Evolutionary conservation across 2,329 filamentous ascomycete genomes (phyloP), one percentile per base, ranked within the genome.

Genomic region (Diplodia corticola): DNA sequence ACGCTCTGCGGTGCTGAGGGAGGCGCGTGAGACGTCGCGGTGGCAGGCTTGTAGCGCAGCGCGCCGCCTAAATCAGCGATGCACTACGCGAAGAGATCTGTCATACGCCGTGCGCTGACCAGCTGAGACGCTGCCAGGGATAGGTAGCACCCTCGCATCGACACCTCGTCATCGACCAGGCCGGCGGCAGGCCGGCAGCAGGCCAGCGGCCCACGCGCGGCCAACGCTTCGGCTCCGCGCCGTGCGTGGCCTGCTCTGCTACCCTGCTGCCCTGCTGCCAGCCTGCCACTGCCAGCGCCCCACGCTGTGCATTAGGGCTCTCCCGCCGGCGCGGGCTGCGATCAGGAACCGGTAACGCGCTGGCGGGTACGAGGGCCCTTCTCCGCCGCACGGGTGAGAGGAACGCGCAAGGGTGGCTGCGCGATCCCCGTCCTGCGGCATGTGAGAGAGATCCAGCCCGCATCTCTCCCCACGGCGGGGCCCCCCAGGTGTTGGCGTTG

Each of bases 101-200:
- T 61, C 57, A 61, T 61, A 61, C 57, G 57, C 57, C 44, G 35
- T 49, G 57, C 30, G 51, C 57, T 61, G 57, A 61, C 57, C 57
- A 61, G 57, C 40, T 61, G 57, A 61, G 44, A 61, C 57, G 48
- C 57, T 35, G 55, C 55, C 37, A 60, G 55, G 55, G 55, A 60
- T 60, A n/a, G 55, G 48, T 60, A n/a, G 17, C 12, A 12, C 17
- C n/a, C 51, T 44, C 53, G 57, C 57, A 17, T 28, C 57, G 22
- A 33, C 57, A 7, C 40, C 13, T 30, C 57, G 44, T 61, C 57
- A 61, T 61, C 40, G 57, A 24, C 26, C 13, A 26, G 20, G 26
- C 37, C 22, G 5, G 12, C 24, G 13, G 12, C 13, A n/a, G n/a
- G 20, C 30, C 10, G 7, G 10, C 54, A 5, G 30, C 10, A 46